phyloP scores from a whole-genome alignment of 441 rosid genomes.

The Pelargonium citronellum region DNA sequence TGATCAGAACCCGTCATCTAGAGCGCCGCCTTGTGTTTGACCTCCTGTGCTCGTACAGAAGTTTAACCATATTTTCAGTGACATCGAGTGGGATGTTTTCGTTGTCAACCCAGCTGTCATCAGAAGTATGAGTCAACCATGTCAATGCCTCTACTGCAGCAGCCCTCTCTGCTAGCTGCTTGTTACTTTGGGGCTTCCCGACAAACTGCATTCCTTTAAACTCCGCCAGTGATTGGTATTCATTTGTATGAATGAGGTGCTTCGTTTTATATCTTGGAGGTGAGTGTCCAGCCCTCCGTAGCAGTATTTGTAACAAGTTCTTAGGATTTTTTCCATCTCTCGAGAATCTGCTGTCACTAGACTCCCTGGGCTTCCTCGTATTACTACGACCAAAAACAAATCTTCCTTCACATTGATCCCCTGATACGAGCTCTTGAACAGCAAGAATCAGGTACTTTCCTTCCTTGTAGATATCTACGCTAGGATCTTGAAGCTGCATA shows the following conservation, averaged over 20 bases:
- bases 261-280: constrained; percentile 96
- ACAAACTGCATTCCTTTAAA: constrained; percentile 98
- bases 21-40: constrained; percentile 46
- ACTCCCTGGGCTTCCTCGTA: constrained; percentile 51
- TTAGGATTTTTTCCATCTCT: constrained; percentile 92
- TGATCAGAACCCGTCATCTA: constrained; percentile 16
- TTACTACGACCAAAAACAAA: constrained; percentile 84
- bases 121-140: constrained; percentile 86
- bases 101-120: constrained; percentile 32
- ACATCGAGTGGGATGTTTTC: constrained; percentile 59
- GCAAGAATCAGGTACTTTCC: constrained; percentile 89
- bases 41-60: constrained; percentile 69
- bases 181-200: constrained; percentile 87
- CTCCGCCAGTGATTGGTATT: constrained; percentile 91
- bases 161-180: constrained; percentile 92
- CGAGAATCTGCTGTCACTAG: constrained; percentile 47
- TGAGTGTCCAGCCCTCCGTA: constrained; percentile 96
- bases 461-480: constrained; percentile 70
- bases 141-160: constrained; percentile 96
- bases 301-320: constrained; percentile 84
- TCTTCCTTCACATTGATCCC: constrained; percentile 95
- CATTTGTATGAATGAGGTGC: constrained; percentile 76
- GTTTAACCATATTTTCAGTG: constrained; percentile 92
- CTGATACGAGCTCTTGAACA: constrained; percentile 82
- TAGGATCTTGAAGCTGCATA: constrained; percentile 76